Evolutionary conservation across 345 rosid genomes (phyloP).

Genomic region (Sapria himalayana): DNA sequence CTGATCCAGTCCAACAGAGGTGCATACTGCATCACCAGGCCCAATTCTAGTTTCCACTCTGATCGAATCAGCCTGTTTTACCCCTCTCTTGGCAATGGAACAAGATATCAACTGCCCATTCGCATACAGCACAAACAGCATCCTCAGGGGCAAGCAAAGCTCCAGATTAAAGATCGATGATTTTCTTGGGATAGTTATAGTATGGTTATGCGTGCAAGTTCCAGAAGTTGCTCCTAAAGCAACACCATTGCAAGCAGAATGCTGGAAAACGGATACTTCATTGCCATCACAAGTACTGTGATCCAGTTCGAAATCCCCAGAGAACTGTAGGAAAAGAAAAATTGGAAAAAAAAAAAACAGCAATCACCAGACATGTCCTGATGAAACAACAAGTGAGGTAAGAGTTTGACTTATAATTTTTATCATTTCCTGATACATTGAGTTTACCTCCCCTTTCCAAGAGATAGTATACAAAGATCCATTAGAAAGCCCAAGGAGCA

Average conservation of each 20-base stretch:
- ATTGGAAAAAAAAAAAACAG: slow-evolving; percentile 3
- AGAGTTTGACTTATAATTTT: too few species aligned
- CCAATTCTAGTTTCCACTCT: slow-evolving; percentile 51
- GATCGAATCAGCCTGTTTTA: slow-evolving; percentile 47
- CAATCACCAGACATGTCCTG: too few species aligned
- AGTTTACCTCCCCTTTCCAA: slow-evolving; percentile 93
- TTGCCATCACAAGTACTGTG: slow-evolving; percentile 13
- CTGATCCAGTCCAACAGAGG: slow-evolving; percentile 70
- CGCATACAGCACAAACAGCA: slow-evolving; percentile 51
- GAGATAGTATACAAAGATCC: slow-evolving; percentile 70
- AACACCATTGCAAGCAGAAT: slow-evolving; percentile 32
- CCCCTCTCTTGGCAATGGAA: slow-evolving; percentile 72
- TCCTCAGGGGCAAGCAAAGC: slow-evolving; percentile 41
- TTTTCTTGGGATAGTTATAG: slow-evolving; percentile 14
- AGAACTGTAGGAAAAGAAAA: slow-evolving; percentile 28
- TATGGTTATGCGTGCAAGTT: slow-evolving; percentile 12
- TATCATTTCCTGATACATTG: too few species aligned
- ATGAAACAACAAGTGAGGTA: too few species aligned
- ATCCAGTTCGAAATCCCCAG: slow-evolving; percentile 54
- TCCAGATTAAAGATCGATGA: slow-evolving; percentile 47
- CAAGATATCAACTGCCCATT: slow-evolving; percentile 60
- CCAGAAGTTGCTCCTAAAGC: slow-evolving; percentile 23
- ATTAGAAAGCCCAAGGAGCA: slow-evolving; percentile 75
- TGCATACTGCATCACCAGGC: slow-evolving; percentile 63
- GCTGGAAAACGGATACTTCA: slow-evolving; percentile 15